These are phyloP conservation scores for Calycina herbarum DNA, from an alignment of 2,329 filamentous ascomycete genomes.

Conservation along the genomic window DNA sequence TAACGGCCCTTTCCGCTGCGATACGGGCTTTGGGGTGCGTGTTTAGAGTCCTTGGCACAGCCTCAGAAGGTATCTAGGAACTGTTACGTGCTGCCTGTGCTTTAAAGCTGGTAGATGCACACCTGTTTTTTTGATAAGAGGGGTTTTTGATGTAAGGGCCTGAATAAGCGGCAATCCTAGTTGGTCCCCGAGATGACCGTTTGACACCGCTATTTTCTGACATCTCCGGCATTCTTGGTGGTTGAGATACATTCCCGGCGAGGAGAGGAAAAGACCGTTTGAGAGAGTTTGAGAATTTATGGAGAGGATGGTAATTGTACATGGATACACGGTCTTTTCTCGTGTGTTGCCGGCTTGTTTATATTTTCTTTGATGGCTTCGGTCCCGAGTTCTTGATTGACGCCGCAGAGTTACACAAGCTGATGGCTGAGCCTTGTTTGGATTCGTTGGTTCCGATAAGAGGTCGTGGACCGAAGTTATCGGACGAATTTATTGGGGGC, in stretches of 20 bases:
- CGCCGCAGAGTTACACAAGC: neutral
- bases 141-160: neutral
- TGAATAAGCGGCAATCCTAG: neutral
- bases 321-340: neutral
- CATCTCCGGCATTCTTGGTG: neutral
- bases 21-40: neutral
- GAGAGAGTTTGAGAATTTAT: neutral
- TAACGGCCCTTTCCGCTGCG: neutral
- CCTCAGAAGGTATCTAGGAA: too few species aligned
- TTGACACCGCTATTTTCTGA: neutral
- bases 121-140: neutral
- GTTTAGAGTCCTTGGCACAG: too few species aligned
- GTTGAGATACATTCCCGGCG: neutral
- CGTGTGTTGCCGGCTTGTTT: neutral
- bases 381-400: neutral
- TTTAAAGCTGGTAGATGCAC: neutral
- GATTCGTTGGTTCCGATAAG: neutral
- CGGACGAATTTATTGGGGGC: too few species aligned
- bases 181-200: neutral
- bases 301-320: neutral
- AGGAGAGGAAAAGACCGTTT: neutral
- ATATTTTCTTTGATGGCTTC: neutral
- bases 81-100: too few species aligned
- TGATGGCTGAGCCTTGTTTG: neutral
- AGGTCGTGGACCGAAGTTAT: neutral